These are phyloP conservation scores for Euphrasia arctica DNA, from an alignment of 305 asterid species.

Conservation along the genomic window DNA sequence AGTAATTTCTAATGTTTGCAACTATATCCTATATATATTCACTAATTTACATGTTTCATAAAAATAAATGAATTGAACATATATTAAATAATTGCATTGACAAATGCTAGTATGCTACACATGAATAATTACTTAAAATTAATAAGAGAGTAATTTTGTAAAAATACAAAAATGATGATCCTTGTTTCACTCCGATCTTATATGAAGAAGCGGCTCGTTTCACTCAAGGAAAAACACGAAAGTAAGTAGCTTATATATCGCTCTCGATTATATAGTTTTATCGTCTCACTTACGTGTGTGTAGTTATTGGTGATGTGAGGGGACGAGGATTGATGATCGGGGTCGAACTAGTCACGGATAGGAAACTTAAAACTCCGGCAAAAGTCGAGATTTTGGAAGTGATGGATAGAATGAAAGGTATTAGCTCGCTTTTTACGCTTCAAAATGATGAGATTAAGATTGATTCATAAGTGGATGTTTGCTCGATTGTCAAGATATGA, in stretches of 20 bases:
- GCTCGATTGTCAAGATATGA: slow-evolving; percentile 45
- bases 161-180: too few species aligned
- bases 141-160: too few species aligned
- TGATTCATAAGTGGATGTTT: background rate
- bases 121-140: too few species aligned
- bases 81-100: too few species aligned
- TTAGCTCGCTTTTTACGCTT: background rate
- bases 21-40: too few species aligned
- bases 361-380: slow-evolving; percentile 68
- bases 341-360: slow-evolving; percentile 68
- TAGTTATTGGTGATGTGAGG: slow-evolving; percentile 73
- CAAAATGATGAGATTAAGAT: background rate
- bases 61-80: too few species aligned
- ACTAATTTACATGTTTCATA: too few species aligned
- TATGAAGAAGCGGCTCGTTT: slow-evolving; percentile 51
- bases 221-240: slow-evolving; percentile 59
- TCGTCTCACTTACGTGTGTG: background rate
- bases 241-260: slow-evolving; percentile 27
- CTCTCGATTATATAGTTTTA: background rate
- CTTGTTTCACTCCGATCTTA: slow-evolving; percentile 17
- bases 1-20: too few species aligned
- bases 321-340: slow-evolving; percentile 86
- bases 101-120: too few species aligned
- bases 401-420: slow-evolving; percentile 87
- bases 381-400: slow-evolving; percentile 51